Evolutionary conservation across 768 basidiomycete species (phyloP), one percentile per base, ranked within the genome.

Genomic region (Lentinus tigrinus): DNA sequence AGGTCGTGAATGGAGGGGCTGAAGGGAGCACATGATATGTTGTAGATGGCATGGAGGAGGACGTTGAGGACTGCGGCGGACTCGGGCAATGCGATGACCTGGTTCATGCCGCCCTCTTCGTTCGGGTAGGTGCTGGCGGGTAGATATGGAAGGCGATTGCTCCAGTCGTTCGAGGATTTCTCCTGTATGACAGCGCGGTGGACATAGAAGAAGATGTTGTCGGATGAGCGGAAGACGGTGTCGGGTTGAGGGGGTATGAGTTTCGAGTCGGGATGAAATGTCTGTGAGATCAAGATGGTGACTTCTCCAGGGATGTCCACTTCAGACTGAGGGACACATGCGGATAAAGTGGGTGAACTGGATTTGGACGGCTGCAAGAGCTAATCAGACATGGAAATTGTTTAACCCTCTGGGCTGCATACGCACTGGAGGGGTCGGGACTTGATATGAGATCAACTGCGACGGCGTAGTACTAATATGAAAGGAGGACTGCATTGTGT

Each of bases 31-130:
- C 60, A 68, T 4, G 65, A 61, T 16, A 69, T 17, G 53, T 57
- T 39, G 57, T 73, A 74, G 40, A 73, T 52, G 2, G 63, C 52
- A 51, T 73, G 73, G 23, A 74, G 56, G 16, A 73, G 43, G 38
- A 73, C 56, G 56, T 72, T 71, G 54, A 74, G 54, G 0, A 69
- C 60, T 2, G 38, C 16, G 2, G 73, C 62, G 2, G 52, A 13
- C 42, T 73, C 71, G 2, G 68, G 57, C 7, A 74, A 44, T 11
- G 56, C 17, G 54, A 67, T 13, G 44, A 72, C 49, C 40, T 31
- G 6, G 56, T 21, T 3, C 24, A 26, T 9, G 34, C 4, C 11
- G 27, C 36, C 17, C 16, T 47, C 34, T 54, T 62, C 31, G 52
- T 11, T 31, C 31, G 31, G 11, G 11, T 31, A 11, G 31, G 31